Evolutionary conservation across 768 basidiomycete genomes (phyloP).

Genomic region (Trametes sanguinea): DNA sequence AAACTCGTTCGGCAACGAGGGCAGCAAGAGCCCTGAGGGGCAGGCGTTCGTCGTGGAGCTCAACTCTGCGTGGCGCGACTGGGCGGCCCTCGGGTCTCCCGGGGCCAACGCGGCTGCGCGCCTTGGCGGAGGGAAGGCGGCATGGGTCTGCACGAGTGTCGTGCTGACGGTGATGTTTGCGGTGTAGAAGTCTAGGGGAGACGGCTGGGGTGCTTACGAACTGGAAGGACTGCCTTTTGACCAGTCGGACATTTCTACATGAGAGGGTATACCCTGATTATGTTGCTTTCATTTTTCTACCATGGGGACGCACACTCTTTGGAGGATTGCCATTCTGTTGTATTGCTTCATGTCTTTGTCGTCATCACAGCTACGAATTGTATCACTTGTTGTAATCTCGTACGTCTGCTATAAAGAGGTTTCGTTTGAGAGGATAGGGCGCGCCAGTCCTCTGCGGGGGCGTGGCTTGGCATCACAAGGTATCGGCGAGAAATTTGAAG

Average conservation of each 20-base stretch:
- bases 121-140: background rate
- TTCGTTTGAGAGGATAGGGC: no score
- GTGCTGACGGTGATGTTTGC: background rate
- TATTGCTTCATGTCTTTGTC: no score
- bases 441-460: no score
- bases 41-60: conserved; percentile 80
- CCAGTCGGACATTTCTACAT: background rate
- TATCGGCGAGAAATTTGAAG: no score
- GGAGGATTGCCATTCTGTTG: no score
- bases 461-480: no score
- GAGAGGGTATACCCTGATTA: background rate
- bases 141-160: background rate
- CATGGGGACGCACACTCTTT: background rate
- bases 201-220: background rate
- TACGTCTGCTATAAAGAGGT: no score
- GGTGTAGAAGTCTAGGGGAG: background rate
- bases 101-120: conserved; percentile 46
- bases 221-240: background rate
- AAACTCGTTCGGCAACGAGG: conserved; percentile 48
- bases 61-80: conserved; percentile 76
- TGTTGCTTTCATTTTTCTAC: background rate
- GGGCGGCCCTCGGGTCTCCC: conserved; percentile 56
- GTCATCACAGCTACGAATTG: no score
- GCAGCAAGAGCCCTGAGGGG: conserved; percentile 66
- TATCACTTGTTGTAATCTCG: no score